These are phyloP conservation scores for Magnusiomyces magnusii DNA, from an alignment of 1,139 yeast species.

Conservation along the genomic window DNA sequence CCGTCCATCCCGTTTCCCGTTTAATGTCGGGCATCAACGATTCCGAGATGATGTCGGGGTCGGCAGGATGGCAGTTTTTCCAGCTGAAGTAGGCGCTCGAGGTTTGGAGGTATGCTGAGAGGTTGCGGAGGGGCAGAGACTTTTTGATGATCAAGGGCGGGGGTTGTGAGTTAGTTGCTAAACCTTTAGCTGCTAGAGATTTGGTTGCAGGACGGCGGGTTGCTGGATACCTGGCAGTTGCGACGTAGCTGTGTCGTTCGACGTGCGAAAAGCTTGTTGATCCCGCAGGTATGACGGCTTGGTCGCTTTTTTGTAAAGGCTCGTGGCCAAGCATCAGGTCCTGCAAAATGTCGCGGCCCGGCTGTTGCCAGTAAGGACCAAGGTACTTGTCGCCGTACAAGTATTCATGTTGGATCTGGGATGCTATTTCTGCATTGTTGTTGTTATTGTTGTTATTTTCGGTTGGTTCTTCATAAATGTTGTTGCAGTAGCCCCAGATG, in stretches of 20 bases:
- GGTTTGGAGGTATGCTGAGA: conserved; percentile 47
- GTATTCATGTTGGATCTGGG: conserved; percentile 36
- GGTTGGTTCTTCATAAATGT: conserved; percentile 1
- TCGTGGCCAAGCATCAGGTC: conserved; percentile 7
- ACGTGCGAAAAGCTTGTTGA: conserved; percentile 40
- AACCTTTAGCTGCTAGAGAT: not conserved
- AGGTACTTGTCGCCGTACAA: conserved; percentile 42
- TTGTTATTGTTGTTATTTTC: no score
- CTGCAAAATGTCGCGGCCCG: conserved; percentile 53
- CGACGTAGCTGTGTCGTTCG: conserved; percentile 26
- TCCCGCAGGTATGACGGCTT: conserved; percentile 27
- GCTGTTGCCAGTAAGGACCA: conserved; percentile 71
- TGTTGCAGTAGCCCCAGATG: conserved; percentile 75
- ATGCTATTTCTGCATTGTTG: conserved; percentile 28
- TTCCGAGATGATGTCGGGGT: conserved; percentile 30
- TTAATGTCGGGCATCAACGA: conserved; percentile 41
- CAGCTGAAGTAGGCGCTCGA: conserved; percentile 70
- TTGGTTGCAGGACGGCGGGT: not conserved
- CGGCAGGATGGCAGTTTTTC: conserved; percentile 37
- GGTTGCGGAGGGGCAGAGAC: conserved; percentile 36
- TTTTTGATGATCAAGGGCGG: conserved; percentile 7
- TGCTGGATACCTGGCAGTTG: conserved; percentile 11
- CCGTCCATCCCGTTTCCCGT: conserved; percentile 39
- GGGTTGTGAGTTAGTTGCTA: no score
- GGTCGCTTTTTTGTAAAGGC: not conserved